Base-by-base conservation (phyloP, 2,329 filamentous ascomycete genomes). In the Trichoderma brevicompactum region DNA sequence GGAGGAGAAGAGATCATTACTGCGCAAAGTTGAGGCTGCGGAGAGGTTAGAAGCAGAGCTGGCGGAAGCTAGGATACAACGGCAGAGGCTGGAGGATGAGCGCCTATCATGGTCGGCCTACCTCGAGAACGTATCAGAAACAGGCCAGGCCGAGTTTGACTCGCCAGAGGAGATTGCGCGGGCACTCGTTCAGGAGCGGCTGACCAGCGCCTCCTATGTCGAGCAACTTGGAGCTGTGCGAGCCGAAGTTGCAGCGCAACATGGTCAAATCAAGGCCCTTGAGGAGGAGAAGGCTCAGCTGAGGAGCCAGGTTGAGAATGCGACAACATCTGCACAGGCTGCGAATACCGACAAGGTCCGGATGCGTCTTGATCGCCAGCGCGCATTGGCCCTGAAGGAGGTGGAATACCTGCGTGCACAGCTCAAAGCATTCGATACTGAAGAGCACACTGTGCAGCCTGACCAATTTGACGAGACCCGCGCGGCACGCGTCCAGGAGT, bases 331-430 rank as follows among this genome's bases (percentile, higher is more conserved):
- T 28, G 55, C 54, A 23, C 62, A 67, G 46, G 65, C 62, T 12
- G 46, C 50, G 13, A 67, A 50, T 23, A 52, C 43, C n/a, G 65
- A 67, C 55, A 65, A 65, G 55, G 32, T 67, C 13, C 89, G 88
- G 49, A 81, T 90, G 61, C 87, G 95, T 38, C 80, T 97, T 0
- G 94, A 99, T 72, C 85, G 95, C 66, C 94, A 98, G 74, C 91
- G 92, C 65, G 87, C 85, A 0, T 84, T 99, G 7, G 92, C 94
- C 0, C 84, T 92, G 28, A 97, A 97, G 74, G 96, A 99, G 75
- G 92, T 95, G 0, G 94, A 97, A 70, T 97, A 96, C 74, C 84
- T 99, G 7, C 91, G 95, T 23, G 94, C 92, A 0, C 95, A 99
- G 76, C 84, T 98, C 63, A 94, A 94, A 78, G 90, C 91, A 0